Conservation (phyloP, 345 rosid genomes). For the Eucalyptus erythrocorys region DNA sequence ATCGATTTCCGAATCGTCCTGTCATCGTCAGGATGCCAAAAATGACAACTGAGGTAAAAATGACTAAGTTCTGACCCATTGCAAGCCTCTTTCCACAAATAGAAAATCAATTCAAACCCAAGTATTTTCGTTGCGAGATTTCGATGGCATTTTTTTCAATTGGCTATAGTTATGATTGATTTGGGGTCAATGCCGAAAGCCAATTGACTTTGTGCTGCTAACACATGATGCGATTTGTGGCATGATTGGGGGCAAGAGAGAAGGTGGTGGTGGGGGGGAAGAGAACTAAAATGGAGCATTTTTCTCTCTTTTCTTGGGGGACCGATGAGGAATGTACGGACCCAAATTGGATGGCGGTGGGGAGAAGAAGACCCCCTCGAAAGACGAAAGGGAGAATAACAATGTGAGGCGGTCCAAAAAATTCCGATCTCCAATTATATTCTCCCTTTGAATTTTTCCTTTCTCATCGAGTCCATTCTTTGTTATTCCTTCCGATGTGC, state of each 20-base stretch:
- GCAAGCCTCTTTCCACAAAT: neutral
- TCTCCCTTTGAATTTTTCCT: neutral
- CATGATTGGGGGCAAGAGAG: neutral
- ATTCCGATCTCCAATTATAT: neutral
- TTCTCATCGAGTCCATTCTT: neutral
- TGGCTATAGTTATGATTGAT: neutral
- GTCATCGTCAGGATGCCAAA: neutral
- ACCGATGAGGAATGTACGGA: neutral
- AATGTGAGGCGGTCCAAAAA: neutral
- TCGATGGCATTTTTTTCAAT: neutral
- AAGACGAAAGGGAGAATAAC: neutral
- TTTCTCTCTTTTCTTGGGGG: neutral
- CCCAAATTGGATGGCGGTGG: neutral
- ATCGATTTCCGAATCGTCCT: accelerated
- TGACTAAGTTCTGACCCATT: neutral
- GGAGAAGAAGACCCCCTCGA: neutral
- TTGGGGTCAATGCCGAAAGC: neutral
- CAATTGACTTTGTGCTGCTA: neutral
- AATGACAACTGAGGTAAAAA: neutral
- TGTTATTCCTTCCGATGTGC: neutral
- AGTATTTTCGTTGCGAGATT: neutral
- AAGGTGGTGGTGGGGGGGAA: neutral
- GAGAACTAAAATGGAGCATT: neutral
- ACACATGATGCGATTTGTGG: neutral
- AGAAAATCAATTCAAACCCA: neutral